Conservation (phyloP, 352 stramenopile species). For the Phytopythium chamaehyphon region DNA sequence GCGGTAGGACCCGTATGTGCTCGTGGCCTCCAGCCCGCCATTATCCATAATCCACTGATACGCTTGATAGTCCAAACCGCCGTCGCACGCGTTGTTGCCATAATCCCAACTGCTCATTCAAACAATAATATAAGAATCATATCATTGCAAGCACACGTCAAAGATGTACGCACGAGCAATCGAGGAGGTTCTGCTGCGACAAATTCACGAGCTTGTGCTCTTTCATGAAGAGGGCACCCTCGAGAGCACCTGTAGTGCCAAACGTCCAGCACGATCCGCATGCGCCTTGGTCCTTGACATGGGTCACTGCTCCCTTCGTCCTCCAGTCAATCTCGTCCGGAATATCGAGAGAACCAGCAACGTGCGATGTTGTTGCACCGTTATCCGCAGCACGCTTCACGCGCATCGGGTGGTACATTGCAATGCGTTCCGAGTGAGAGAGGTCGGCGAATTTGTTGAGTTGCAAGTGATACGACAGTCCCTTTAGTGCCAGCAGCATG, state of each 20-base stretch:
- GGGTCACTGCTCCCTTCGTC: slow-evolving; percentile 79
- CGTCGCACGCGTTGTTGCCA: slow-evolving; percentile 89
- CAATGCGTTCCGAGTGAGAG: slow-evolving; percentile 59
- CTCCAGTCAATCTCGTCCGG: slow-evolving; percentile 86
- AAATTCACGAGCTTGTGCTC: slow-evolving; percentile 77
- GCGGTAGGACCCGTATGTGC: slow-evolving; percentile 84
- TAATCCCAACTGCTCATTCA: slow-evolving; percentile 67
- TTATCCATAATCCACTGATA: slow-evolving; percentile 87
- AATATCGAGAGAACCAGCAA: slow-evolving; percentile 26
- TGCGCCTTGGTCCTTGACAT: slow-evolving; percentile 89
- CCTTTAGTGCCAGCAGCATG: slow-evolving; percentile 19
- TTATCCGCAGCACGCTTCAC: slow-evolving; percentile 63
- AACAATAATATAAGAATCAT: not conserved
- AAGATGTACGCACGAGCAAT: slow-evolving; percentile 71
- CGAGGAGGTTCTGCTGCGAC: slow-evolving; percentile 88
- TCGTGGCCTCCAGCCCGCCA: slow-evolving; percentile 71
- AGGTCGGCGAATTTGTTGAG: slow-evolving; percentile 86
- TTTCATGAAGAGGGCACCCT: slow-evolving; percentile 70
- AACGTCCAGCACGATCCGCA: slow-evolving; percentile 93
- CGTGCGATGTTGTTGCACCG: slow-evolving; percentile 43
- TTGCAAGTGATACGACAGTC: slow-evolving; percentile 67
- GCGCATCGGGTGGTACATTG: slow-evolving; percentile 33
- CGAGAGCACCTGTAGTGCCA: slow-evolving; percentile 72
- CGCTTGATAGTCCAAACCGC: slow-evolving; percentile 87
- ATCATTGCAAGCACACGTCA: not conserved